Conservation (phyloP, 2,329 filamentous ascomycete species). For the Gnomoniopsis sp. region DNA sequence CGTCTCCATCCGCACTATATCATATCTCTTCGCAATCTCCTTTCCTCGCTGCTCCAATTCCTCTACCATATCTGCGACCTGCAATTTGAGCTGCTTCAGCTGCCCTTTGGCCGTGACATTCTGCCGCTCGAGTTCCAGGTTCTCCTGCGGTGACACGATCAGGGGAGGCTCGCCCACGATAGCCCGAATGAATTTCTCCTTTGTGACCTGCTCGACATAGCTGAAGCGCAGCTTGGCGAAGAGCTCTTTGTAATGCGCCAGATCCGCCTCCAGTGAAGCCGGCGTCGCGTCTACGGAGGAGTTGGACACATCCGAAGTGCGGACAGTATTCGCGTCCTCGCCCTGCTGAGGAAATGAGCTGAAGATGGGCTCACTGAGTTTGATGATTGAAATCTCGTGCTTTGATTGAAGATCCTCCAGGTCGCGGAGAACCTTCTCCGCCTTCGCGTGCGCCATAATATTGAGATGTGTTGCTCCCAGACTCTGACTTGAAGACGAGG, state of each 20-base stretch:
- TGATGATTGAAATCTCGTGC: slow-evolving; percentile 69
- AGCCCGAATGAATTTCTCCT: slow-evolving; percentile 92
- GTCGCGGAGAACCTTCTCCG: slow-evolving; percentile 41
- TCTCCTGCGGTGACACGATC: slow-evolving; percentile 79
- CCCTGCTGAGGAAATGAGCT: slow-evolving; percentile 41
- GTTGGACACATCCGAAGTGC: slow-evolving; percentile 71
- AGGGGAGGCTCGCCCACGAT: slow-evolving; percentile 89
- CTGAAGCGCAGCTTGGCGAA: slow-evolving; percentile 96
- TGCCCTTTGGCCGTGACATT: slow-evolving; percentile 70
- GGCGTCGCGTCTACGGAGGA: slow-evolving; percentile 66
- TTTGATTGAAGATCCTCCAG: slow-evolving; percentile 53
- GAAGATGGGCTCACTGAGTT: slow-evolving; percentile 71
- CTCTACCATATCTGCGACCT: slow-evolving; percentile 69
- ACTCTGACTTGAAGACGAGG: no score
- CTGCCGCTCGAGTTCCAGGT: slow-evolving; percentile 67
- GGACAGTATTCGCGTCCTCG: slow-evolving; percentile 35
- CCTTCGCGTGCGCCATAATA: slow-evolving; percentile 29
- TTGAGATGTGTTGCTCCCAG: no score
- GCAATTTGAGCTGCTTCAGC: slow-evolving; percentile 75
- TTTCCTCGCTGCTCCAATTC: slow-evolving; percentile 66
- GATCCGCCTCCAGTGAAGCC: slow-evolving; percentile 74
- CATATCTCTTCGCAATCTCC: slow-evolving; percentile 54
- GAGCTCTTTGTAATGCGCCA: slow-evolving; percentile 88
- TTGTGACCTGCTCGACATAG: slow-evolving; percentile 97
- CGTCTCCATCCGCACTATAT: slow-evolving; percentile 47